Evolutionary conservation across 1,284 basidiomycete genomes (phyloP), one percentile per base, ranked within the genome.

Genomic region (Cutaneotrichosporon sp.): DNA sequence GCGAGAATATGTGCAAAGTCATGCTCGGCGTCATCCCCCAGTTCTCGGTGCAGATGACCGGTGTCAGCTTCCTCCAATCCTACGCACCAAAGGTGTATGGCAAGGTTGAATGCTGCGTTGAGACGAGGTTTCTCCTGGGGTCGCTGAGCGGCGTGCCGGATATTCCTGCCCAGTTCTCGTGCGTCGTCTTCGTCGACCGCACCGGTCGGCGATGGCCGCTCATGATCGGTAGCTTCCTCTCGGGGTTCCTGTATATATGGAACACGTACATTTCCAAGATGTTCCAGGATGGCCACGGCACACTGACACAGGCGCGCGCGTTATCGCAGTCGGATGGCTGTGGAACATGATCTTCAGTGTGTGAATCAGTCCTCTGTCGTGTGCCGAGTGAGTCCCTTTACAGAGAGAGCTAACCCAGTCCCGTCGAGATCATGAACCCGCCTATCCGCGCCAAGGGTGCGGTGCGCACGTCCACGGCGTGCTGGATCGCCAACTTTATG

Each of bases 391-490:
- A 55, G 32, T 38, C 2, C 2, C 32, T 38, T 10, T 26, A 2
- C 26, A 26, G 26, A 26, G 26, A 36, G 31, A 49, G 47, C 47
- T 49, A 14, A 49, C 53, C 53, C 53, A 55, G 32, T 40, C 57
- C 62, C 14, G 78, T 82, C 10, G 83, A 84, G 71, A 84, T 84
- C 71, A 80, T 84, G 76, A 86, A 85, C 61, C 87, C 85, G 18
- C 74, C 83, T n/a, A 86, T 85, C 10, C 81, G 87, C 18, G 86
- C 86, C 14, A 87, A 87, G 72, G 86, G 84, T 2, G 86, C 85
- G 0, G 85, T 86, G 2, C 80, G 87, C 36, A 86, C 86, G 0
- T 84, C 85, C 1, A 81, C 79, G 58, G 85, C 85, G 0, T 85
- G 86, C 62, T 80, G 73, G 60, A 79, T 81, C 46, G 82, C 85